Evolutionary conservation across 768 basidiomycete species (phyloP).

Genomic region (Boletus reticulatus): DNA sequence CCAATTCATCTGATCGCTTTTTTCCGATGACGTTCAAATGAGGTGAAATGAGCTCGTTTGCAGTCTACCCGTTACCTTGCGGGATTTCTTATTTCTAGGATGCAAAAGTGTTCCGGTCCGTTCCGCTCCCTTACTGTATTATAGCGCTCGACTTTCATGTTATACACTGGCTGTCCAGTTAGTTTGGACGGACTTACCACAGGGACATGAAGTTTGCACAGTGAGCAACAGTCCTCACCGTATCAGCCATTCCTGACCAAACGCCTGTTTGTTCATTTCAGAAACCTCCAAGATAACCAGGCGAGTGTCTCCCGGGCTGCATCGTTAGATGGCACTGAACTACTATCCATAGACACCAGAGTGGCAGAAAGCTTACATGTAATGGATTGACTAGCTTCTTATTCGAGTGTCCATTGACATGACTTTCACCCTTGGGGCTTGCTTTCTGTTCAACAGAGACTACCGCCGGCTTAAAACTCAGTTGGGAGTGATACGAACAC

Average conservation of each 20-base stretch:
- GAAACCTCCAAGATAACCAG: slow-evolving; percentile 71
- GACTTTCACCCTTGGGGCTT: background rate
- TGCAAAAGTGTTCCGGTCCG: slow-evolving; percentile 8
- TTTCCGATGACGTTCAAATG: too few species aligned
- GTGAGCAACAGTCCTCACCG: slow-evolving; percentile 32
- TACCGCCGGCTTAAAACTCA: slow-evolving; percentile 70
- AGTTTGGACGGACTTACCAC: background rate
- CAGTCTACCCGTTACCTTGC: too few species aligned
- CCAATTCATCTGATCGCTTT: too few species aligned
- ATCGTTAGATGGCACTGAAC: background rate
- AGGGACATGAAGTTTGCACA: slow-evolving; percentile 56
- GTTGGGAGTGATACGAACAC: slow-evolving; percentile 52
- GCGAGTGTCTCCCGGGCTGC: slow-evolving; percentile 29
- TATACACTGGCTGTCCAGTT: background rate
- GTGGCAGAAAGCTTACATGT: slow-evolving; percentile 41
- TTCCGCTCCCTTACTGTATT: slow-evolving; percentile 4
- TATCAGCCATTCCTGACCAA: too few species aligned
- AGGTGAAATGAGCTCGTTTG: too few species aligned
- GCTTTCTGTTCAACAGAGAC: slow-evolving; percentile 43
- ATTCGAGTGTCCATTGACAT: background rate
- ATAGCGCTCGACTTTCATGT: background rate
- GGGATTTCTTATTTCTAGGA: slow-evolving; percentile 2
- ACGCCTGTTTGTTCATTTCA: slow-evolving; percentile 21
- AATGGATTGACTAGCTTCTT: background rate
- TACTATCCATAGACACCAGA: slow-evolving; percentile 56